These are phyloP conservation scores for Phytopythium litorale DNA, from an alignment of 352 stramenopile genomes.

Conservation along the genomic window DNA sequence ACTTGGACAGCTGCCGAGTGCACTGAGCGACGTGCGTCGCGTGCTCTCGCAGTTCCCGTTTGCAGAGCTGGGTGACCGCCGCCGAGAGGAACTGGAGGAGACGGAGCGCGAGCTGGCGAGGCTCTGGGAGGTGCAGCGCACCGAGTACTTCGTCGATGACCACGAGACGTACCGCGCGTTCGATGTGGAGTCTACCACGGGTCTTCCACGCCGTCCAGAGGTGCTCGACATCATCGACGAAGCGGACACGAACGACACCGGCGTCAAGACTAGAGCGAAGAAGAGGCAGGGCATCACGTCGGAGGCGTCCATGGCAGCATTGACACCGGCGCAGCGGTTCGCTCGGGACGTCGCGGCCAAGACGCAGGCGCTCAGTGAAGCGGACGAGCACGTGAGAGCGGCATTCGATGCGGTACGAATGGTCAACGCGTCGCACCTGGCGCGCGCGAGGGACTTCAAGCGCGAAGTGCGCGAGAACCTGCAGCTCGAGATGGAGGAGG, in stretches of 20 bases:
- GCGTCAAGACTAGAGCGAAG: conserved; percentile 10
- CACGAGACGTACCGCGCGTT: conserved; percentile 45
- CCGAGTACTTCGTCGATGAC: conserved; percentile 47
- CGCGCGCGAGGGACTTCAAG: conserved; percentile 44
- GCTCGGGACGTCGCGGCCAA: conserved; percentile 17
- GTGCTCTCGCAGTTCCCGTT: conserved; percentile 27
- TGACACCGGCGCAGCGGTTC: conserved; percentile 37
- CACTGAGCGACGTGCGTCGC: conserved; percentile 33
- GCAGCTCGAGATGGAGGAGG: conserved; percentile 61
- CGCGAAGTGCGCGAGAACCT: conserved; percentile 57
- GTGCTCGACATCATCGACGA: conserved; percentile 32
- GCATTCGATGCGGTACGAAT: conserved; percentile 17
- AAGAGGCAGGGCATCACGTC: conserved; percentile 10
- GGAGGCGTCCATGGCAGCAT: not conserved
- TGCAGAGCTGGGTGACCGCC: conserved; percentile 7
- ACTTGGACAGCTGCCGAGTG: conserved; percentile 43
- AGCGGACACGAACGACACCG: conserved; percentile 4
- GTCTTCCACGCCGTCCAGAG: conserved; percentile 37
- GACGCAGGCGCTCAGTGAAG: conserved; percentile 6
- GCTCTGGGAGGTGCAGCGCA: conserved; percentile 39
- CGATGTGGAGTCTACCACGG: conserved; percentile 31
- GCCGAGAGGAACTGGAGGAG: conserved; percentile 11
- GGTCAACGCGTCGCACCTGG: conserved; percentile 18
- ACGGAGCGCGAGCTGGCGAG: conserved; percentile 16
- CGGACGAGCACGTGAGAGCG: conserved; percentile 5